Base-by-base conservation (phyloP, 257 asterid species). In the Nicotiana obtusifolia region DNA sequence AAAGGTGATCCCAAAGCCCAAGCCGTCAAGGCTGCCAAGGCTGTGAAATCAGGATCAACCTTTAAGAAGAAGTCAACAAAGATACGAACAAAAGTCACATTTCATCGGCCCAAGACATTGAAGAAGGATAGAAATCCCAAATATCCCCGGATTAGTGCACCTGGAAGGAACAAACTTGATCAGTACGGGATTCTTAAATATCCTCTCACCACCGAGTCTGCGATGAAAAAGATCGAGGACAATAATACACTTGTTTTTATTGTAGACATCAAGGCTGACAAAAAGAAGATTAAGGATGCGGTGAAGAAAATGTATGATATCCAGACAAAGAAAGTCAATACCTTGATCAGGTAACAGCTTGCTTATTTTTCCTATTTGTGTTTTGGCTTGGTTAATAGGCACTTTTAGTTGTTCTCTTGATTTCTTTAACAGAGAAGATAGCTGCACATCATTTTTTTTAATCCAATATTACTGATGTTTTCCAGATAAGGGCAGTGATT, bases 231-330 rank as follows among this genome's bases (percentile, higher is more conserved):
- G 62, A 90, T 90, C 1, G 91, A 90, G 66, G 90, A 90, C 82
- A 90, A 90, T 82, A 90, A 88, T 76, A 90, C 91, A 28, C 80
- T 90, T 22, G 93, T 87, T 7, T 90, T 89, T 85, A 86, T 89
- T 31, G 90, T 89, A 31, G 90, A 89, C 85, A 76, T 89, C 13
- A 86, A 88, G 53, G 93, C 91, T 9, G 89, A 88, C 86, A 89
- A 87, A 88, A 85, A 86, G 86, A 88, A 86, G 84, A 88, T 89
- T 76, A 89, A 86, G 88, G 89, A 73, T 82, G 91, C 91, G 0
- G 90, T 88, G 35, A 89, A 88, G 90, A 89, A 89, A 41, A 88
- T 89, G 90, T 89, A 89, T 4, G 91, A 86, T 76, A 88, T 88
- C 44, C 91, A 85, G 86, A 80, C 86, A 64, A 90, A 86, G 88